Base-by-base conservation (phyloP, 352 stramenopile species). In the Phytophthora hibernalis region DNA sequence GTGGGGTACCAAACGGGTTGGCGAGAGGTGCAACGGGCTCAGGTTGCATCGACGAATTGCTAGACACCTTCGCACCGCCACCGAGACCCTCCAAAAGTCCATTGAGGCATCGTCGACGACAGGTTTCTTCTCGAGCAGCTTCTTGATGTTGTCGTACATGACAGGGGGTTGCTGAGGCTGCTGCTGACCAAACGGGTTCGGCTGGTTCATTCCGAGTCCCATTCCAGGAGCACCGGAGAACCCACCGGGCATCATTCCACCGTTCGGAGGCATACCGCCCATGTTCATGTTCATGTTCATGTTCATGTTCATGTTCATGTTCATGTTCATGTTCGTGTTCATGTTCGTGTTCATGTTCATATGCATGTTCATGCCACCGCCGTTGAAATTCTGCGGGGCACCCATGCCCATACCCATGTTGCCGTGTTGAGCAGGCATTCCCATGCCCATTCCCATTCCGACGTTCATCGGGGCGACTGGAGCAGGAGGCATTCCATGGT, bases 71-170 rank as follows among this genome's bases (percentile, higher is more conserved):
- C 10, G 45, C 47, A 8, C 73, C 70, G 28, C 68, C 38, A n/a
- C 82, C 82, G 20, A 91, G 70, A 31, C 80, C 79, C 65, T 89
- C 80, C 35, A 91, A 56, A 89, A 89, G 35, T 91, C 79, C 77
- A 91, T 84, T 1, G 80, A 88, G 1, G 79, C 71, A 21, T 74
- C 54, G 61, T 89, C 82, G 43, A 85, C 80, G 7, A 77, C 84
- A 31, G 85, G 79, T 58, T 91, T 92, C 49, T 92, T 83, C 70
- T 91, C 76, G 1, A 92, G 70, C 13, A 92, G 65, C 61, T 92
- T 91, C 78, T 90, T 90, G 76, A 91, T 92, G 65, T 86, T 92
- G 69, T 92, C 84, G 72, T 92, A 92, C 79, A 92, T 90, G 54
- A 90, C 72, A 2, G 77, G 79, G 20, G 73, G 68, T 40, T 81